Percentiles rank a stretch among this genome's conserved stretches.
Conservation (phyloP, 108 stramenopile genomes). For the Ochromonas danica region DNA sequence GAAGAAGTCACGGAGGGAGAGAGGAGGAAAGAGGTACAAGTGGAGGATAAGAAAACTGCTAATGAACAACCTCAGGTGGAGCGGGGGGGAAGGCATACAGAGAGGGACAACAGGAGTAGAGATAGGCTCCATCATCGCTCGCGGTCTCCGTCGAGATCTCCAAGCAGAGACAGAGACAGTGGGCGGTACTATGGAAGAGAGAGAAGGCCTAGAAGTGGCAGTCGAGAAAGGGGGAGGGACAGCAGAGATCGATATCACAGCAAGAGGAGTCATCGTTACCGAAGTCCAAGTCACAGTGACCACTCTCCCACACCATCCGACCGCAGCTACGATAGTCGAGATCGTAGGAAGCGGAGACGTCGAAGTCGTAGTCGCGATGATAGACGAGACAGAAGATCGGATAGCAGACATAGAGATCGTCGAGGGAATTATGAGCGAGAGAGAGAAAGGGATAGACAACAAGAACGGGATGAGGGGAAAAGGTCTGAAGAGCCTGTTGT, state of each 20-base stretch:
- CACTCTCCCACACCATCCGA: too few species aligned
- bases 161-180: too few species aligned
- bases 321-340: too few species aligned
- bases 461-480: not conserved
- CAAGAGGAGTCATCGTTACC: not conserved
- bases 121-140: not conserved
- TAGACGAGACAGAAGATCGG: not conserved
- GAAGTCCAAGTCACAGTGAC: not conserved
- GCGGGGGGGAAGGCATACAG: not conserved
- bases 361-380: not conserved
- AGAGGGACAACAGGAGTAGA: not conserved
- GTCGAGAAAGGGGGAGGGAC: too few species aligned
- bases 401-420: not conserved
- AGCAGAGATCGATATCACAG: too few species aligned
- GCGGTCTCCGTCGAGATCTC: too few species aligned
- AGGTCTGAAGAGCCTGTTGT: not conserved
- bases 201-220: too few species aligned
- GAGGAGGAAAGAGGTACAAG: not conserved
- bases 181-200: too few species aligned
- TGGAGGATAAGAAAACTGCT: constrained; percentile 2
- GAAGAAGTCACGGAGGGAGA: constrained; percentile 9
- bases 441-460: not conserved
- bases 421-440: not conserved
- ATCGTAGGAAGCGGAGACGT: too few species aligned
- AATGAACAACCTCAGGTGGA: not conserved